Evolutionary conservation across 352 stramenopile species (phyloP), one percentile per base, ranked within the genome.

Genomic region (Globisporangium alternatum): DNA sequence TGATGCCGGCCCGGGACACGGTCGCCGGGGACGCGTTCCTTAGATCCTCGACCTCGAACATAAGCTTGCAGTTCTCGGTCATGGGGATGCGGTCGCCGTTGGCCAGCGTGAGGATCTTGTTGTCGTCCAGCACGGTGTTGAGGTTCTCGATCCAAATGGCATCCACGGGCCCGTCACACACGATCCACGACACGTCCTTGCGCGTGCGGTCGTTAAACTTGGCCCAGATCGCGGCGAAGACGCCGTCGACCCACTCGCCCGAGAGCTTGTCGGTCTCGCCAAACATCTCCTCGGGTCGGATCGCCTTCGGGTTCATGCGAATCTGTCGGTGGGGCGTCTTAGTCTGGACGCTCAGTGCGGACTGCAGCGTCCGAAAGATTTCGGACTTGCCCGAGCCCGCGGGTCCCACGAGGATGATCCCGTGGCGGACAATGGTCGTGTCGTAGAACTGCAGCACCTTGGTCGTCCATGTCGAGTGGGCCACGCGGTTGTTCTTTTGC

Each of bases 61-160:
- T 76, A 64, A 97, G 89, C 64, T 97, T 97, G 68, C 80, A 89
- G 47, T 87, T 89, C 28, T 89, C 78, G 4, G 80, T 89, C 91
- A 98, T 98, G 0, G 93, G 84, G 28, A 98, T 90, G 25, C 91
- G 83, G 65, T 98, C 91, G 19, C 93, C 93, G 68, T 97, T 98
- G 1, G 92, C 91, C 1, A 98, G 71, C 39, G 91, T 98, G 45
- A 98, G 67, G 9, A 95, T 93, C 75, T 97, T 98, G 73, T 98
- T 98, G 73, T 98, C 93, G 62, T 98, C 93, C 3, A 98, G 72
- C 5, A 98, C 93, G 0, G 93, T 98, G 75, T 98, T 98, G 51
- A 98, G 87, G 68, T 98, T 98, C 68, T 98, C 93, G 59, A 98
- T 98, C 93, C 93, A 98, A 21, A 98, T 78, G 3, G 93, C 89